These are phyloP conservation scores for Xylariaceae sp. DNA, from an alignment of 2,329 filamentous ascomycete genomes.

Conservation along the genomic window DNA sequence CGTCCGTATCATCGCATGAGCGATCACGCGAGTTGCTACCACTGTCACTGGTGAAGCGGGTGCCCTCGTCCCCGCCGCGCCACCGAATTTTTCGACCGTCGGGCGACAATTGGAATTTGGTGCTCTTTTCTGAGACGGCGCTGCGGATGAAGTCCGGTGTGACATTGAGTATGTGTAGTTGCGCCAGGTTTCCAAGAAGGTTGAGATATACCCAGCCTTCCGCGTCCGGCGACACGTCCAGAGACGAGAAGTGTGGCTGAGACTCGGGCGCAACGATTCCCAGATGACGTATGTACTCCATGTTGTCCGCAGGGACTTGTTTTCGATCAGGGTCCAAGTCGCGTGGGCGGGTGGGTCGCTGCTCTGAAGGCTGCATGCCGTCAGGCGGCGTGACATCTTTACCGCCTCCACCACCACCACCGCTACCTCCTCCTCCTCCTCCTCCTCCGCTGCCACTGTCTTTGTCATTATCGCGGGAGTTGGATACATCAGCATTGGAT, in stretches of 20 bases:
- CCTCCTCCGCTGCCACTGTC: slow-evolving; percentile 18
- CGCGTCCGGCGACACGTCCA: slow-evolving; percentile 55
- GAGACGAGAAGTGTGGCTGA: slow-evolving; percentile 40
- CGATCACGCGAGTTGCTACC: slow-evolving; percentile 46
- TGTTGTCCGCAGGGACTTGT: slow-evolving; percentile 71
- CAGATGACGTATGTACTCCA: slow-evolving; percentile 73
- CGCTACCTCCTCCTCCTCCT: slow-evolving; percentile 4
- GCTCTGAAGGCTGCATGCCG: slow-evolving; percentile 50
- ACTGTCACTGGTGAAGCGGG: slow-evolving; percentile 61
- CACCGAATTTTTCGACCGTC: slow-evolving; percentile 78
- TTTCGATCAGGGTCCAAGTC: slow-evolving; percentile 76
- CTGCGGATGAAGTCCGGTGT: slow-evolving; percentile 72
- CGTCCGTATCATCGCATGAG: slow-evolving; percentile 48
- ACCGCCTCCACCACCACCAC: slow-evolving; percentile 12
- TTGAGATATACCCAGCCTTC: slow-evolving; percentile 84
- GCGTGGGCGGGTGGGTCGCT: slow-evolving; percentile 70
- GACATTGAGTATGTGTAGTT: slow-evolving; percentile 80
- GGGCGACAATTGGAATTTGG: slow-evolving; percentile 69
- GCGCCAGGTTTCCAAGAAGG: slow-evolving; percentile 73
- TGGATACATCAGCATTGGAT: slow-evolving; percentile 45
- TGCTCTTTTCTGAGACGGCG: slow-evolving; percentile 65
- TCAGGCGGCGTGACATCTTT: slow-evolving; percentile 36
- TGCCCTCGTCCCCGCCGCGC: slow-evolving; percentile 65
- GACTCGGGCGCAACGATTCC: slow-evolving; percentile 60
- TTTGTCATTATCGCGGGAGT: slow-evolving; percentile 38